Evolutionary conservation across 306 rosid genomes (phyloP).

Genomic region (Ceratonia siliqua): DNA sequence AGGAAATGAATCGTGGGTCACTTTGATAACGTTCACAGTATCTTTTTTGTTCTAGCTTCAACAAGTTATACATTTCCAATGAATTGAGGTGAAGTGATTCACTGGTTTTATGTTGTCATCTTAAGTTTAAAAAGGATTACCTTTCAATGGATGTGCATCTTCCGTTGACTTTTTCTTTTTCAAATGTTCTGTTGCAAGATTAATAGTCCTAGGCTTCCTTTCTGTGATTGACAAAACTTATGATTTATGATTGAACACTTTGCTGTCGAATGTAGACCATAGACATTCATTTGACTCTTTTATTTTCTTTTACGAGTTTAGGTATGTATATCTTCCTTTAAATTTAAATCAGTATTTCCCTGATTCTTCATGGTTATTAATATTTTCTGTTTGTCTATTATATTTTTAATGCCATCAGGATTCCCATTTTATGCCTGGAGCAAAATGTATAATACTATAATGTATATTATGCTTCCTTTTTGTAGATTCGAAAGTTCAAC

Average conservation of each 20-base stretch:
- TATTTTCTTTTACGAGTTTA: slow-evolving; percentile 12
- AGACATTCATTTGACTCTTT: slow-evolving; percentile 6
- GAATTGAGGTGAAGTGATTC: slow-evolving; percentile 8
- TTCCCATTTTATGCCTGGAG: slow-evolving; percentile 26
- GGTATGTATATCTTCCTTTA: background rate
- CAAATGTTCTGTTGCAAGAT: background rate
- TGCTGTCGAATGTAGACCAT: slow-evolving; percentile 28
- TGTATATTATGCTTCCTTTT: slow-evolving; percentile 40
- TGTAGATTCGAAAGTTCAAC: slow-evolving; percentile 63
- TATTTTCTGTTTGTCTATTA: background rate
- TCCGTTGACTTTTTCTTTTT: background rate
- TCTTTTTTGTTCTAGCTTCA: background rate
- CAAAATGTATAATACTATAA: background rate
- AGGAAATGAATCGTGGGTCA: background rate
- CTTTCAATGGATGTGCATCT: background rate
- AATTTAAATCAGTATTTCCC: background rate
- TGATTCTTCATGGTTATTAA: background rate
- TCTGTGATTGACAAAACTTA: background rate
- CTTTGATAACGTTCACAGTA: background rate
- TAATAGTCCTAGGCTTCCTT: slow-evolving; percentile 26
- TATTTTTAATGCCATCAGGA: background rate
- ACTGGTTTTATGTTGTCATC: slow-evolving; percentile 5
- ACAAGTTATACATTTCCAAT: background rate
- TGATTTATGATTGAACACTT: background rate
- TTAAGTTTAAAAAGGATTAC: background rate